Percentiles rank a stretch among this genome's conserved stretches.
phyloP scores from a whole-genome alignment of 352 stramenopile genomes.

The Pythium brachiatum region DNA sequence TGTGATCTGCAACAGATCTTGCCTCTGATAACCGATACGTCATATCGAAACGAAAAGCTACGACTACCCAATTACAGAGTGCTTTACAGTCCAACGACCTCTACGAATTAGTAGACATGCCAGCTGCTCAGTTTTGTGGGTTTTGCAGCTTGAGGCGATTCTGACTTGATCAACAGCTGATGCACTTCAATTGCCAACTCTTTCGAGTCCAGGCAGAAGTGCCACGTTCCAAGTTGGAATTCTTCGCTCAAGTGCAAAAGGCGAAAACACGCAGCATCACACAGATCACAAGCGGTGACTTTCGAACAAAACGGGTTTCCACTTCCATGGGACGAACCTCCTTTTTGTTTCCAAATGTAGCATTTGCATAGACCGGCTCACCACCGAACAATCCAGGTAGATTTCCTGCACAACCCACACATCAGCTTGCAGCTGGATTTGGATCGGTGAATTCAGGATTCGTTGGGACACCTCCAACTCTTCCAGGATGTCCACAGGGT shows the following conservation, averaged over 20 bases:
- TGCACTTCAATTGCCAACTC: background rate
- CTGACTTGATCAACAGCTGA: background rate
- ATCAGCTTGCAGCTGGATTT: no score
- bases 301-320: background rate
- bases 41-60: background rate
- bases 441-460: background rate
- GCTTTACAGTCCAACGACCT: no score
- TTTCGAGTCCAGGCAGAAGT: background rate
- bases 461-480: background rate
- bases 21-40: background rate
- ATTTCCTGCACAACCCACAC: background rate
- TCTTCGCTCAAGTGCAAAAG: background rate
- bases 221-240: background rate
- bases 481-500: background rate
- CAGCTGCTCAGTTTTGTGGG: background rate
- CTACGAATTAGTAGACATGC: background rate
- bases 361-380: background rate
- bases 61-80: no score
- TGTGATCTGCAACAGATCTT: background rate
- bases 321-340: background rate
- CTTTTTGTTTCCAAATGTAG: background rate
- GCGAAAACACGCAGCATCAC: conserved; percentile 3
- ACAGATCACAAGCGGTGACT: conserved; percentile 5
- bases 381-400: background rate
- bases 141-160: background rate